phyloP scores from a whole-genome alignment of 257 asterid genomes.

The Solanum paucissectum region DNA sequence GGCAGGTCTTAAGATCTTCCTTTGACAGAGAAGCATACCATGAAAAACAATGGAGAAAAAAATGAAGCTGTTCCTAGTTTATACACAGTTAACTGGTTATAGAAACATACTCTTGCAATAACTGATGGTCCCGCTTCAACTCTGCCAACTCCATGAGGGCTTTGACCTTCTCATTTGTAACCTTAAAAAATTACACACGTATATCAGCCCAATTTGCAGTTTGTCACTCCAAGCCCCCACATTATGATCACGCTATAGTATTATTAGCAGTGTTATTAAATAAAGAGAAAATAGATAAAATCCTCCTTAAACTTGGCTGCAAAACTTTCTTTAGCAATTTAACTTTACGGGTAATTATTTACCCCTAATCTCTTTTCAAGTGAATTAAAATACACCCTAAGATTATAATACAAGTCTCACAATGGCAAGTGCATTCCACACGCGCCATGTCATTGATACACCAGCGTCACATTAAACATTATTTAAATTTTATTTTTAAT shows the following conservation, averaged over 20 bases:
- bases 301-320: too few relatives aligned
- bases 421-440: too few relatives aligned
- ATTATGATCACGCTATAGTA: background rate
- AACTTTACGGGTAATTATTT: too few relatives aligned
- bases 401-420: too few relatives aligned
- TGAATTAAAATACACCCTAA: too few relatives aligned
- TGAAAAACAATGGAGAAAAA: slow-evolving; percentile 1
- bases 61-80: background rate
- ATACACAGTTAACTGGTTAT: slow-evolving; percentile 1
- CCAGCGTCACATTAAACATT: too few relatives aligned
- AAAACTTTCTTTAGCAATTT: too few relatives aligned
- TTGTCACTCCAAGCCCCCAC: background rate
- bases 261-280: background rate
- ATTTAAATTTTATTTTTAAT: too few relatives aligned
- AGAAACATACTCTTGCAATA: slow-evolving; percentile 57
- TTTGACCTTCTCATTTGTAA: slow-evolving; percentile 90
- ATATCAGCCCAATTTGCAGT: background rate
- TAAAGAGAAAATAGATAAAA: too few relatives aligned
- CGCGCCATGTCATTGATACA: too few relatives aligned
- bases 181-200: slow-evolving; percentile 33
- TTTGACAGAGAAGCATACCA: background rate
- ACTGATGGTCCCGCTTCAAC: slow-evolving; percentile 57
- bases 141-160: slow-evolving; percentile 90
- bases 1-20: background rate
- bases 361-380: too few relatives aligned